Conservation (phyloP, 768 basidiomycete species). For the Favolaschia claudopus region DNA sequence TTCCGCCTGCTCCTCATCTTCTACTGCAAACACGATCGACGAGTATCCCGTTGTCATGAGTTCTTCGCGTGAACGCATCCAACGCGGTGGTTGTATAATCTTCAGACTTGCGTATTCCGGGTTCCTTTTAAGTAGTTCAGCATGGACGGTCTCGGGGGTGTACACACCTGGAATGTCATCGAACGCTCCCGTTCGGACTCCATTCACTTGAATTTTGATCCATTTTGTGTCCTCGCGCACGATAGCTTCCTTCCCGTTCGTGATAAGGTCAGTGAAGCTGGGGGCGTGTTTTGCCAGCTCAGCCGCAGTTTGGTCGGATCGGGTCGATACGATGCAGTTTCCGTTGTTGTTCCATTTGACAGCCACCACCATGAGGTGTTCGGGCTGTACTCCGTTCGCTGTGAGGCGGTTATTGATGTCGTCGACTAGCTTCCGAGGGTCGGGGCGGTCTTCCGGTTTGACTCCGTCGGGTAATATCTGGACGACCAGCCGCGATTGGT, state of each 20-base stretch:
- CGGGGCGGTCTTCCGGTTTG: neutral
- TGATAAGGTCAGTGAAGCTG: neutral
- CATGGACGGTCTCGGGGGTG: neutral
- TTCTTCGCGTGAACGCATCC: slow-evolving; percentile 2
- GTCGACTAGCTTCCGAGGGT: neutral
- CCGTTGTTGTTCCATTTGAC: slow-evolving; percentile 8
- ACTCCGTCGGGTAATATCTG: neutral
- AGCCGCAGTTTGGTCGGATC: slow-evolving; percentile 5
- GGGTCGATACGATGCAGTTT: slow-evolving; percentile 4
- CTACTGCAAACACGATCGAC: slow-evolving; percentile 2
- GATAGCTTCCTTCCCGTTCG: neutral
- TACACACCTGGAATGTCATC: neutral
- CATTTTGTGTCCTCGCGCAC: neutral
- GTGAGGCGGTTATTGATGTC: neutral
- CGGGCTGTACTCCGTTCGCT: neutral
- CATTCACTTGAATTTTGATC: slow-evolving; percentile 9
- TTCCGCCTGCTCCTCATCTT: neutral
- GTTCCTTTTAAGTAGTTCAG: neutral
- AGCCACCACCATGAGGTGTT: neutral
- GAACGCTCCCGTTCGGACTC: neutral
- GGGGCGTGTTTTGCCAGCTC: neutral
- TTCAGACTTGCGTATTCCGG: neutral
- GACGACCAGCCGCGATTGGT: neutral
- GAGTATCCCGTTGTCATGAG: neutral
- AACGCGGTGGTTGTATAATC: neutral